Base-by-base conservation (phyloP, 257 asterid species). In the Gynochthodes officinalis region DNA sequence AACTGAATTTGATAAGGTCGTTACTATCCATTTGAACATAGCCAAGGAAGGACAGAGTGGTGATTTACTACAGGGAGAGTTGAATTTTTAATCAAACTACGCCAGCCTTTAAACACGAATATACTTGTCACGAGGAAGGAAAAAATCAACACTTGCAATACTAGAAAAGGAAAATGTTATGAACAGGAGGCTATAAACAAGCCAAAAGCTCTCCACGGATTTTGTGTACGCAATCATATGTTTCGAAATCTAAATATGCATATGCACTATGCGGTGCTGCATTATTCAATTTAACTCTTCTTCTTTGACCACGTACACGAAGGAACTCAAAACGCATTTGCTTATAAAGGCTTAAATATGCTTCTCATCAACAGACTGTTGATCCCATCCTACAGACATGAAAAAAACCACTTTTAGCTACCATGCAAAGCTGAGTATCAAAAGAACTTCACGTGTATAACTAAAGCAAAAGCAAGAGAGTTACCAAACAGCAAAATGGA, bases 371-470 rank as follows among this genome's bases (percentile, higher is more conserved):
- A 73, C 64, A 73, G 35, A 18, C 46, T 16, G 55, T 59, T 19
- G 64, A 73, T 23, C 32, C 42, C 49, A 62, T 48, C 71, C 77
- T 73, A 71, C 64, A 63, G 50, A 52, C 7, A 4, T 0, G 11
- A 35, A 25, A 37, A 50, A 42, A 21, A 18, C 2, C 8, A 50
- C 27, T 59, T 35, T 59, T 23, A 37, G 64, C 64, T n/a, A 33
- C 21, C 15, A 33, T 12, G 33, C 64, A 70, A 27, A 70, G 13
- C 42, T 67, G 19, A 70, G 14, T 61, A 54, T 23, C 27, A n/a
- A n/a, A 23, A 49, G 18, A 50, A 35, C 21, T 33, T 11, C 19
- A 12, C 64, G 18, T 30, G 5, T 15, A 13, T 23, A 66, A 1
- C 16, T 1, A 15, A 0, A 5, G 11, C 3, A 6, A 15, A 46